These are phyloP conservation scores for Helotiales sp. DNA, from an alignment of 2,329 filamentous ascomycete genomes.

Conservation along the genomic window DNA sequence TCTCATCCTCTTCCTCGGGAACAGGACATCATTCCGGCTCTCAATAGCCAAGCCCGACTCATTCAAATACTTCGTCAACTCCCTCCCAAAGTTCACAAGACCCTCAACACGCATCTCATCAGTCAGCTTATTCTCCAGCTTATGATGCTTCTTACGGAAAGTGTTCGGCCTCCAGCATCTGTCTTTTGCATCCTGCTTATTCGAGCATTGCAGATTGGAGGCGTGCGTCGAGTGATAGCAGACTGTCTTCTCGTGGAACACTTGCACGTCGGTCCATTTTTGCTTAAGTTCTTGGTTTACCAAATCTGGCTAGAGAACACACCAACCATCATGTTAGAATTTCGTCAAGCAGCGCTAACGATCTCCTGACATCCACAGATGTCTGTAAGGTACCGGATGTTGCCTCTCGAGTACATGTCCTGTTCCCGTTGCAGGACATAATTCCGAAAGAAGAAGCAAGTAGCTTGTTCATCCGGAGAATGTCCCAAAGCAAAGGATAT, in stretches of 20 bases:
- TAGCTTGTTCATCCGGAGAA: constrained; percentile 35
- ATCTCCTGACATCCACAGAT: constrained; percentile 50
- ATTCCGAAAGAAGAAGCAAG: constrained; percentile 38
- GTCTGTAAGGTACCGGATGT: constrained; percentile 35
- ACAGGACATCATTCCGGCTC: not conserved
- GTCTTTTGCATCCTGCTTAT: constrained; percentile 5
- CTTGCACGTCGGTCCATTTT: constrained; percentile 10
- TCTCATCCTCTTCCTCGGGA: not conserved
- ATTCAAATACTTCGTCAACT: not conserved
- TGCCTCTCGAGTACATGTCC: constrained; percentile 22
- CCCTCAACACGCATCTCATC: constrained; percentile 6
- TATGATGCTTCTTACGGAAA: constrained; percentile 8
- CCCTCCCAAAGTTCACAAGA: constrained; percentile 1
- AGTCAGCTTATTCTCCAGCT: not conserved
- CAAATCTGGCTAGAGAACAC: no score
- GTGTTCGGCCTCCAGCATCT: not conserved
- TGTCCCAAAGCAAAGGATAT: constrained; percentile 11
- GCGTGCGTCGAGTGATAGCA: constrained; percentile 7
- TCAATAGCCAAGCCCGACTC: not conserved
- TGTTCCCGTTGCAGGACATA: constrained; percentile 36
- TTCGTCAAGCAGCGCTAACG: no score
- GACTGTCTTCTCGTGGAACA: constrained; percentile 1
- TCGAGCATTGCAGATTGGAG: not conserved
- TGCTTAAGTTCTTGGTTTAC: not conserved
- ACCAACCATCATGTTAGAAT: no score